Conservation (phyloP, 78 protist species). For the Trichosphaerium sp. region DNA sequence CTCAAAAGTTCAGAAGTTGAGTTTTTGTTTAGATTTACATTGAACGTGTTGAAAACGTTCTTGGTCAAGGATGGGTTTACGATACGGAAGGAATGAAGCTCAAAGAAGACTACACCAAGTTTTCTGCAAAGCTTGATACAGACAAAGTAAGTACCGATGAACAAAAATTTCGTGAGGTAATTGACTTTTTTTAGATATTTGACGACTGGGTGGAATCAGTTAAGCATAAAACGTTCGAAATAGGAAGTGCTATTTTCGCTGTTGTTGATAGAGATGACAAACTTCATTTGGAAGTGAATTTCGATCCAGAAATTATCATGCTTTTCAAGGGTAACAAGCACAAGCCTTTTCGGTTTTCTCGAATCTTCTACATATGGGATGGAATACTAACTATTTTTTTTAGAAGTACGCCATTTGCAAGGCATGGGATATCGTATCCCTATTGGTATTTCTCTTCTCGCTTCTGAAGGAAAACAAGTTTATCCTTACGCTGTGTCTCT, state of each 20-base stretch:
- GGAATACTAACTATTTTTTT: neutral
- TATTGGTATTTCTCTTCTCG: constrained; percentile 11
- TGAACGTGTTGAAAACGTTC: constrained; percentile 77
- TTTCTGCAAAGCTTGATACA: constrained; percentile 50
- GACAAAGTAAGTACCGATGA: neutral
- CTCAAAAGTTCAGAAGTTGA: too few relatives aligned
- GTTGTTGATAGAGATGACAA: constrained; percentile 25
- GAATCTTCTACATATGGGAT: too few relatives aligned
- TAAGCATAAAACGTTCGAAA: constrained; percentile 14
- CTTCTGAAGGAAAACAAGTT: constrained; percentile 39
- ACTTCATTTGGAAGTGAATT: constrained; percentile 60
- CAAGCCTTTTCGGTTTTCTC: too few relatives aligned
- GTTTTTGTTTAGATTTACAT: too few relatives aligned
- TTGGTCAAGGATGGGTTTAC: constrained; percentile 76
- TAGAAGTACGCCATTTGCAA: constrained; percentile 55
- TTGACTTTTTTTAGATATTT: constrained; percentile 34
- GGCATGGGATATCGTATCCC: constrained; percentile 62
- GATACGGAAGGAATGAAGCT: constrained; percentile 71
- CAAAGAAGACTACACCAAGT: constrained; percentile 38
- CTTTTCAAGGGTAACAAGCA: constrained; percentile 79
- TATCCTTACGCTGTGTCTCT: constrained; percentile 70
- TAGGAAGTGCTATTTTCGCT: constrained; percentile 49
- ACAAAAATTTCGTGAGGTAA: constrained; percentile 17
- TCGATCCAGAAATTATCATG: constrained; percentile 37
- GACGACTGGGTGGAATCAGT: constrained; percentile 57